These are phyloP conservation scores for Blastobotrys raffinosifermentans DNA, from an alignment of 1,139 yeast species.

Conservation along the genomic window DNA sequence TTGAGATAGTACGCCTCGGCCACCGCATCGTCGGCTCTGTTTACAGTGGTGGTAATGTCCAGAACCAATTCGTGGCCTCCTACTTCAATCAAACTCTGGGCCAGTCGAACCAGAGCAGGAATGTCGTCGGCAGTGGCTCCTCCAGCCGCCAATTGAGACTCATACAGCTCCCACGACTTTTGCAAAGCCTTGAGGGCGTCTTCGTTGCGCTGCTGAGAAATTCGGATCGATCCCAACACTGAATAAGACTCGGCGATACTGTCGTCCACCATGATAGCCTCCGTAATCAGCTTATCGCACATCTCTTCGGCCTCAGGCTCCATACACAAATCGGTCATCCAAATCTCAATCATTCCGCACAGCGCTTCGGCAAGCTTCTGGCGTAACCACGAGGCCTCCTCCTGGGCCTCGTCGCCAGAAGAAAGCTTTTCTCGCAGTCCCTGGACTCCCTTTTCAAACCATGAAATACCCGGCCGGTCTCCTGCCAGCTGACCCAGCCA, in stretches of 20 bases:
- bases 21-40: constrained; percentile 77
- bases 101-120: constrained; percentile 61
- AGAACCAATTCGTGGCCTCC: constrained; percentile 63
- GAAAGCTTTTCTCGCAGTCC: constrained; percentile 42
- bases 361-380: constrained; percentile 66
- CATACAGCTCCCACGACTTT: constrained; percentile 69
- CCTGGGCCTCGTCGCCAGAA: constrained; percentile 11
- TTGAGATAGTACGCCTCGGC: constrained; percentile 77
- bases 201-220: constrained; percentile 70
- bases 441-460: constrained; percentile 58
- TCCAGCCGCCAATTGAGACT: constrained; percentile 30
- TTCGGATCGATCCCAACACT: constrained; percentile 77
- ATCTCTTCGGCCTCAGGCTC: constrained; percentile 77
- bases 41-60: constrained; percentile 53
- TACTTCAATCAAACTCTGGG: constrained; percentile 56
- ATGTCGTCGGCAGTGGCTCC: constrained; percentile 51
- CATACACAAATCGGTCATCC: constrained; percentile 99
- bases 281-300: constrained; percentile 68
- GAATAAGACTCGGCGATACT: constrained; percentile 76
- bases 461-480: constrained; percentile 66
- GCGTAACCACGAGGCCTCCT: constrained; percentile 35
- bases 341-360: constrained; percentile 84
- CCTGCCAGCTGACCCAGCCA: constrained; percentile 91
- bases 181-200: constrained; percentile 69
- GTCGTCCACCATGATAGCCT: constrained; percentile 56